Percentiles rank a stretch among this genome's conserved stretches.
phyloP scores from a whole-genome alignment of 768 basidiomycete species.

The Stropharia rugosoannulata region DNA sequence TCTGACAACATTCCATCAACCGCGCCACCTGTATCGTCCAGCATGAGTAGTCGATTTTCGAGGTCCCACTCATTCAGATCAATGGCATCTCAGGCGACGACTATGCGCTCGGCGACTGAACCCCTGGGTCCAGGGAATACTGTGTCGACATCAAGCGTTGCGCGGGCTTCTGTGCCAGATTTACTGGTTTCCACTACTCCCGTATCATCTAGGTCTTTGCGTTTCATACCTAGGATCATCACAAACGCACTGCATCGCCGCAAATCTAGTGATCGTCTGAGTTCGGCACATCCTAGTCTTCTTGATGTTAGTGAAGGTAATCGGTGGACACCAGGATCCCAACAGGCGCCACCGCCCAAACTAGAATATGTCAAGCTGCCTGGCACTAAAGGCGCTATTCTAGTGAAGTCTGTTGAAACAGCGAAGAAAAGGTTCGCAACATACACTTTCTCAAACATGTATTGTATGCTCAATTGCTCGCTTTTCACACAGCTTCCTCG shows the following conservation, averaged over 20 bases:
- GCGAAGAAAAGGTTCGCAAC: slow-evolving; percentile 73
- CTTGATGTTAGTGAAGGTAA: slow-evolving; percentile 20
- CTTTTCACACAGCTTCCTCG: slow-evolving; percentile 67
- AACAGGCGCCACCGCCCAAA: slow-evolving; percentile 73
- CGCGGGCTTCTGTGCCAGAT: slow-evolving; percentile 13
- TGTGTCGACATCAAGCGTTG: slow-evolving; percentile 7
- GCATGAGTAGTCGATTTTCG: slow-evolving; percentile 21
- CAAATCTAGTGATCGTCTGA: slow-evolving; percentile 55
- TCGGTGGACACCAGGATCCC: slow-evolving; percentile 30
- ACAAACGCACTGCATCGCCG: slow-evolving; percentile 60
- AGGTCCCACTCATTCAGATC: slow-evolving; percentile 44
- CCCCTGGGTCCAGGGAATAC: slow-evolving; percentile 15
- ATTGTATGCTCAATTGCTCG: slow-evolving; percentile 1
- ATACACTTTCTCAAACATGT: not conserved
- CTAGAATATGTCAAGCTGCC: slow-evolving; percentile 92
- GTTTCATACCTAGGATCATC: slow-evolving; percentile 72
- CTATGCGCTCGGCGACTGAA: slow-evolving; percentile 20
- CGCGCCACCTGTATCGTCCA: slow-evolving; percentile 19
- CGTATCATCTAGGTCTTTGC: slow-evolving; percentile 45
- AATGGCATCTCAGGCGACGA: slow-evolving; percentile 27
- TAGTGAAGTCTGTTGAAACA: slow-evolving; percentile 88
- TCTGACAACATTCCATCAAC: slow-evolving; percentile 23
- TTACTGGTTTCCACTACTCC: slow-evolving; percentile 21
- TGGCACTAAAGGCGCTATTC: slow-evolving; percentile 81
- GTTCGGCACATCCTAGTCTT: slow-evolving; percentile 34